Evolutionary conservation across 2,329 filamentous ascomycete genomes (phyloP).

Genomic region (Penicillium paneum): DNA sequence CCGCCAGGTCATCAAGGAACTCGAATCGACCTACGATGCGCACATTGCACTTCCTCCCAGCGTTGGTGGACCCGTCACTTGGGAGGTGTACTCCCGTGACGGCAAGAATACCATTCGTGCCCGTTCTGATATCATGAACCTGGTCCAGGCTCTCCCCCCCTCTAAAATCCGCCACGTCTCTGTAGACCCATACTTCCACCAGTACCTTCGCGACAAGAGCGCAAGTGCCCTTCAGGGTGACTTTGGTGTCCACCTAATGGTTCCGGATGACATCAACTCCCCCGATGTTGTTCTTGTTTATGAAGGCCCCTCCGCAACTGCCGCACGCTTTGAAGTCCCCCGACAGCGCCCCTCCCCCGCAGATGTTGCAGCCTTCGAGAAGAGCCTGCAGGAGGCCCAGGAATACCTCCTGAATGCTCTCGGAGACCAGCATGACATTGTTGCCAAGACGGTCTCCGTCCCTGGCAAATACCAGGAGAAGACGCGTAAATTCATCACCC

Average conservation of each 20-base stretch:
- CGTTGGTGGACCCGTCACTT: constrained; percentile 65
- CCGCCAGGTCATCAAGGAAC: constrained; percentile 73
- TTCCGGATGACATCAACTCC: constrained; percentile 46
- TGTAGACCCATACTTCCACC: constrained; percentile 50
- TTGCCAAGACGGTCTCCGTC: constrained; percentile 53
- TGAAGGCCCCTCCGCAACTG: constrained; percentile 44
- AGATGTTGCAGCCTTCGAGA: constrained; percentile 56
- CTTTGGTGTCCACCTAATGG: constrained; percentile 48
- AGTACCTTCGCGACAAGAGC: constrained; percentile 43
- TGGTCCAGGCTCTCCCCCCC: constrained; percentile 49
- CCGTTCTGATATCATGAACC: constrained; percentile 49
- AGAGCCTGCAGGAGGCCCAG: constrained; percentile 57
- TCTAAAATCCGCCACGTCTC: constrained; percentile 44
- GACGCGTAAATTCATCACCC: constrained; percentile 57
- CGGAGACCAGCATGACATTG: constrained; percentile 54
- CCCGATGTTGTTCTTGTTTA: constrained; percentile 50
- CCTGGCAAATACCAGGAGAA: constrained; percentile 63
- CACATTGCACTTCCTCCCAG: constrained; percentile 77
- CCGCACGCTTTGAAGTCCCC: constrained; percentile 53
- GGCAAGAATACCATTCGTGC: constrained; percentile 66
- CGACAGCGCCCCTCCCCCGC: constrained; percentile 54
- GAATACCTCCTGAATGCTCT: constrained; percentile 54
- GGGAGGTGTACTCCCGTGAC: constrained; percentile 85
- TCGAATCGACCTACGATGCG: constrained; percentile 78
- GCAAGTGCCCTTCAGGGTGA: constrained; percentile 40